Conservation (phyloP, 257 asterid genomes). For the Lavandula angustifolia region DNA sequence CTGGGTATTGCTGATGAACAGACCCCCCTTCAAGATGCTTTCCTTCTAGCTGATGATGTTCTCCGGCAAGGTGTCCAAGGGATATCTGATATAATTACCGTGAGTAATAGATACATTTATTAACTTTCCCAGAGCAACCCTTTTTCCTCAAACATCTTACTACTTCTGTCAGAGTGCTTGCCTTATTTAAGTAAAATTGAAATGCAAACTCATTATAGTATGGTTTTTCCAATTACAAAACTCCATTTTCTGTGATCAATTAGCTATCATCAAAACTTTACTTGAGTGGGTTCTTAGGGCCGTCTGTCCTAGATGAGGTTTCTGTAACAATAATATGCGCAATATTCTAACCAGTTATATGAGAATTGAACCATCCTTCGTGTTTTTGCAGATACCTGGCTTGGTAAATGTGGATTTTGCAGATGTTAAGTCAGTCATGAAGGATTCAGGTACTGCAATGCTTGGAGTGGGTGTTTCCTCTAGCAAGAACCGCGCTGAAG, state of each 20-base stretch:
- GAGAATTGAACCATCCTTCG: slow-evolving; percentile 23
- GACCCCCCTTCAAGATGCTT: slow-evolving; percentile 96
- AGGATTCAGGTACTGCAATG: slow-evolving; percentile 99
- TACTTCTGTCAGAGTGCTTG: background rate
- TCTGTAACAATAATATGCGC: background rate
- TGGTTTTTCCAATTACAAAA: background rate
- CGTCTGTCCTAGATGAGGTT: background rate
- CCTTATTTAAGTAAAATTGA: slow-evolving; percentile 5
- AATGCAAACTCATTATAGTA: background rate
- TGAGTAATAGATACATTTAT: slow-evolving; percentile 36
- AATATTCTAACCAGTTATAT: background rate
- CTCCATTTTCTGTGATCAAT: background rate
- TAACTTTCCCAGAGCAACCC: background rate
- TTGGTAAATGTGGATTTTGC: slow-evolving; percentile 98
- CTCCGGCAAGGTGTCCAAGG: slow-evolving; percentile 99
- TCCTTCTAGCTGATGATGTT: slow-evolving; percentile 97
- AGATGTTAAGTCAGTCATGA: slow-evolving; percentile 98
- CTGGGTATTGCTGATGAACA: slow-evolving; percentile 93
- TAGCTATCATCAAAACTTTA: background rate
- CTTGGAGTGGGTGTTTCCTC: slow-evolving; percentile 98
- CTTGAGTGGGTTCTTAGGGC: background rate
- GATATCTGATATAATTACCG: slow-evolving; percentile 94
- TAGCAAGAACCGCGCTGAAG: slow-evolving; percentile 98
- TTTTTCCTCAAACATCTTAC: slow-evolving; percentile 8
- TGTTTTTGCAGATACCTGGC: slow-evolving; percentile 82